phyloP scores from a whole-genome alignment of 371 early-diverging fungal species.

The Actinomortierella wolfii region DNA sequence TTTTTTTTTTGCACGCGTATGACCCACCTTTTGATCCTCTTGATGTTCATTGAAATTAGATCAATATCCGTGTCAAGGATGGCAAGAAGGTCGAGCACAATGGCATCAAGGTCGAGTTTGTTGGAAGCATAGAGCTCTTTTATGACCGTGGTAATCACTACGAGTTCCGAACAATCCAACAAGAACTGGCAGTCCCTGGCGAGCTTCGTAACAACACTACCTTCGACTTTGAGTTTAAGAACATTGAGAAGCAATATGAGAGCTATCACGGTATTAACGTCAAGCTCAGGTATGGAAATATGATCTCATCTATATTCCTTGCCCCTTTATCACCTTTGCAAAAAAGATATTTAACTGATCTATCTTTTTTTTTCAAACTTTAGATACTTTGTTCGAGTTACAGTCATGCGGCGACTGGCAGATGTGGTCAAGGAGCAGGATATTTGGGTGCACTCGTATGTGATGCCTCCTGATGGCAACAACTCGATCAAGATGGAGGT shows the following conservation, averaged over 20 bases:
- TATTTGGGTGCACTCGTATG: slow-evolving; percentile 89
- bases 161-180: slow-evolving; percentile 87
- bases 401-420: slow-evolving; percentile 71
- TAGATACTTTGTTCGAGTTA: slow-evolving; percentile 85
- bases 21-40: too few relatives aligned
- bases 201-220: slow-evolving; percentile 70
- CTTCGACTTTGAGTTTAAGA: slow-evolving; percentile 88
- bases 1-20: too few relatives aligned
- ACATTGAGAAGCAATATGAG: slow-evolving; percentile 91
- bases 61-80: slow-evolving; percentile 85
- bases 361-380: background rate
- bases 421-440: slow-evolving; percentile 78
- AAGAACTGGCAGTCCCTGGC: slow-evolving; percentile 86
- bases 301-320: background rate
- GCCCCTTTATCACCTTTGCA: too few relatives aligned
- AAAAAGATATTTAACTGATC: background rate
- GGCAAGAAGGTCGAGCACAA: slow-evolving; percentile 95
- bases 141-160: slow-evolving; percentile 95
- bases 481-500: slow-evolving; percentile 94
- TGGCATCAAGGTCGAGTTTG: slow-evolving; percentile 96
- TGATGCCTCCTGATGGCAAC: slow-evolving; percentile 81
- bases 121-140: slow-evolving; percentile 96
- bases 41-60: too few relatives aligned
- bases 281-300: slow-evolving; percentile 67
- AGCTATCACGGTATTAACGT: slow-evolving; percentile 92